Evolutionary conservation across 2,329 filamentous ascomycete genomes (phyloP), one percentile per base, ranked within the genome.

Genomic region (Arthrobotrys sphaeroides): DNA sequence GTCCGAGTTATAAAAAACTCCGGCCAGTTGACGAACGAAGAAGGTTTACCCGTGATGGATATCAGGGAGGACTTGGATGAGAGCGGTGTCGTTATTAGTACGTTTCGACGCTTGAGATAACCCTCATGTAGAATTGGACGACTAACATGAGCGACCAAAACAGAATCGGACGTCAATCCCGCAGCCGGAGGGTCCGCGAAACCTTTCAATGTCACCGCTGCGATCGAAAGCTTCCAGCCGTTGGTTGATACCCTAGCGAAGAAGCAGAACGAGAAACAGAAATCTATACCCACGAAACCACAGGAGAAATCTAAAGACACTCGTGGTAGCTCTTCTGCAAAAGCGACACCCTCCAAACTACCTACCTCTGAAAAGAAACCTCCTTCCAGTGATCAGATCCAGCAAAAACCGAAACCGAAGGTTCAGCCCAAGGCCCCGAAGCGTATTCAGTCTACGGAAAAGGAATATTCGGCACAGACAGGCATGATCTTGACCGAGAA

Each of bases 31-130:
- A 85, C 84, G 61, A 89, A 91, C 74, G 90, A 91, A 74, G 89
- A 89, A 10, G 90, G 89, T 0, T 84, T 93, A 60, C 91, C 93
- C 0, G 87, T 98, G 72, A 94, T 91, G 31, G 95, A 98, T 79
- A 98, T 99, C 78, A 85, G 93, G 65, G 95, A 99, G 83, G 89
- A 96, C 83, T 85, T 98, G 22, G 95, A 98, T 80, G 94, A 97
- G 6, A 88, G 96, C 9, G 95, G 90, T 67, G 95, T 96, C 80
- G 87, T 98, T 2, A 83, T 97, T 16, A 75, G 79, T 80, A 47
- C 59, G 78, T 70, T 5, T 10, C 16, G 7, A 20, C 7, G 5
- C 38, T 26, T 3, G 6, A 20, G n/a, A 22, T 5, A 33, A 22
- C 31, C 10, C 16, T 12, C 2, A 2, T 16, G 1, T 22, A 55